Evolutionary conservation across 2,329 filamentous ascomycete genomes (phyloP).

Genomic region (Zelopaecilomyces penicillatus): DNA sequence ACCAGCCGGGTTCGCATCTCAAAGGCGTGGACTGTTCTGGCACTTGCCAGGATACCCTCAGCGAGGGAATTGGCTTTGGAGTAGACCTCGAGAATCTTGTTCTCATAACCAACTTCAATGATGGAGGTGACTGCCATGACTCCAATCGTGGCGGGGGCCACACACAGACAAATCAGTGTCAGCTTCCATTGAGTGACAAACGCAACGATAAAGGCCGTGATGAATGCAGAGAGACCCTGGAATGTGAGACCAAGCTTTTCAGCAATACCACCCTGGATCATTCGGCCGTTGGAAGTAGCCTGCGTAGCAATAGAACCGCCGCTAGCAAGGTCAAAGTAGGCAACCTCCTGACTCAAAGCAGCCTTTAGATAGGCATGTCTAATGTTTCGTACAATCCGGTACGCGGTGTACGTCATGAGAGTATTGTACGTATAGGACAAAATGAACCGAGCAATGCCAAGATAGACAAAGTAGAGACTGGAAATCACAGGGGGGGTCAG

Average conservation of each 20-base stretch:
- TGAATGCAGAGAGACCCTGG: slow-evolving; percentile 29
- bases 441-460: slow-evolving; percentile 45
- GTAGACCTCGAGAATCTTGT: slow-evolving; percentile 26
- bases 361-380: slow-evolving; percentile 41
- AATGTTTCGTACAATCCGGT: slow-evolving; percentile 40
- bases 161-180: slow-evolving; percentile 29
- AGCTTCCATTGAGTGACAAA: slow-evolving; percentile 36
- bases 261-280: slow-evolving; percentile 32
- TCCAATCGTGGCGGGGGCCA: slow-evolving; percentile 18
- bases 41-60: slow-evolving; percentile 28
- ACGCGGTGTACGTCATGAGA: slow-evolving; percentile 40
- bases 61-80: slow-evolving; percentile 27
- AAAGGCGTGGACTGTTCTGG: slow-evolving; percentile 35
- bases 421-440: slow-evolving; percentile 39
- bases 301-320: slow-evolving; percentile 34
- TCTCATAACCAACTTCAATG: slow-evolving; percentile 23
- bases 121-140: slow-evolving; percentile 22
- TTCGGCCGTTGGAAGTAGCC: slow-evolving; percentile 36
- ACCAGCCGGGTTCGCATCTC: slow-evolving; percentile 30
- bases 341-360: slow-evolving; percentile 42
- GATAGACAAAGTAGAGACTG: slow-evolving; percentile 49
- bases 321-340: slow-evolving; percentile 36
- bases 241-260: slow-evolving; percentile 33
- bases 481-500: slow-evolving; percentile 27
- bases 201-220: slow-evolving; percentile 30